Base-by-base conservation (phyloP, 1,284 basidiomycete species). In the Apiotrichum sp. region DNA sequence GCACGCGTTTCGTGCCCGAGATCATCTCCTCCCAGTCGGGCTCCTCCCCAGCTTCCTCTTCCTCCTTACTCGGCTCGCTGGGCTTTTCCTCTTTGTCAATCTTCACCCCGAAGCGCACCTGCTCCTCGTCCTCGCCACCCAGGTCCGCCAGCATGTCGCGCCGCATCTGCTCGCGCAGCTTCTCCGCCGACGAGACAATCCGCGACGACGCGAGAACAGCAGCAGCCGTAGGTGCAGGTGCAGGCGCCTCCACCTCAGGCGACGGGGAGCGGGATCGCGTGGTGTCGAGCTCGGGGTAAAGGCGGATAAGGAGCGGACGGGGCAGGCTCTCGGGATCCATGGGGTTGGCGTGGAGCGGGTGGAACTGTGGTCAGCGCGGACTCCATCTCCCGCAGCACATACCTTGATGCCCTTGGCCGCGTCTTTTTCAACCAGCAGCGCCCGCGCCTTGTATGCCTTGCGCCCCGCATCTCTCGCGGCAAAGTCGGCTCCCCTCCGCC, bases 311-410 rank as follows among this genome's bases (percentile, higher is more conserved):
- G 0, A 76, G 61, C 0, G 72, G 71, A 3, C 56, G 50, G 1
- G 75, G 75, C 4, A 75, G 56, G 5, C 70, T 68, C 1, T 63
- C 56, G 4, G 75, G 69, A n/a, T 70, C 56, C 2, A 50, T 59
- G 1, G 74, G 75, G 9, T 67, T 34, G 40, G 71, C 66, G 53
- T 74, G 70, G 4, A 76, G 69, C 1, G 75, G 73, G 51, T 76
- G 75, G 58, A 76, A 75, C 73, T 41, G 36, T 8, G 36, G 36
- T 38, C 36, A 13, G 36, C 7, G 36, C 13, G 36, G 36, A 13
- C 7, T 38, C 36, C 36, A 38, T 14, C 32, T 3, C 22, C 22
- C 22, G 22, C 22, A 22, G 22, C 22, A 29, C 72, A 53, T 61
- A 74, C 74, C 56, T 68, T 68, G 48, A 69, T 51, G 2, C 70